Conservation (phyloP, 2,329 filamentous ascomycete genomes). For the Xylaria sp. region DNA sequence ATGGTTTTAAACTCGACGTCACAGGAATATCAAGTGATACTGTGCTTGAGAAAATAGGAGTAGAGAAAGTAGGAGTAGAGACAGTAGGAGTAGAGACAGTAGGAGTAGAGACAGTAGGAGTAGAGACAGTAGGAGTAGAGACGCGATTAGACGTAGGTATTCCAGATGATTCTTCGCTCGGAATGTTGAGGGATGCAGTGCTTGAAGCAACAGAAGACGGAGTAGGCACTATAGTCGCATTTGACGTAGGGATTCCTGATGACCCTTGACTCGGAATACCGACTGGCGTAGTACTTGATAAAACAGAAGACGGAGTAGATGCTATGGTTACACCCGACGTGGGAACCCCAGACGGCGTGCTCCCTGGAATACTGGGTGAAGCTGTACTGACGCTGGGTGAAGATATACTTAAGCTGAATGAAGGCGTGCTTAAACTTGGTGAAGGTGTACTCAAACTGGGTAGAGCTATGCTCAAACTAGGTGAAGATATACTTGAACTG, state of each 20-base stretch:
- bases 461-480: too few species aligned
- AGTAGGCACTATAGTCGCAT: neutral
- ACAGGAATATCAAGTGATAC: neutral
- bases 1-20: neutral
- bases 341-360: neutral
- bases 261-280: neutral
- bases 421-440: too few species aligned
- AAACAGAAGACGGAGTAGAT: neutral
- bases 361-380: neutral
- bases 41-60: neutral
- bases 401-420: too few species aligned
- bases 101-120: too few species aligned
- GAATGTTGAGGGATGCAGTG: neutral
- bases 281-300: neutral
- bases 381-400: too few species aligned
- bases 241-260: neutral
- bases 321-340: neutral
- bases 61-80: neutral
- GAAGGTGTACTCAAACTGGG: too few species aligned
- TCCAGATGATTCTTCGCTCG: neutral
- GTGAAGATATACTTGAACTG: too few species aligned
- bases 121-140: too few species aligned
- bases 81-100: too few species aligned
- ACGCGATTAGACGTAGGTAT: neutral
- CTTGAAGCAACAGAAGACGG: neutral